Percentiles rank a stretch among this genome's conserved stretches.
phyloP scores from a whole-genome alignment of 2,329 filamentous ascomycete genomes.

The Colletotrichum agaves region DNA sequence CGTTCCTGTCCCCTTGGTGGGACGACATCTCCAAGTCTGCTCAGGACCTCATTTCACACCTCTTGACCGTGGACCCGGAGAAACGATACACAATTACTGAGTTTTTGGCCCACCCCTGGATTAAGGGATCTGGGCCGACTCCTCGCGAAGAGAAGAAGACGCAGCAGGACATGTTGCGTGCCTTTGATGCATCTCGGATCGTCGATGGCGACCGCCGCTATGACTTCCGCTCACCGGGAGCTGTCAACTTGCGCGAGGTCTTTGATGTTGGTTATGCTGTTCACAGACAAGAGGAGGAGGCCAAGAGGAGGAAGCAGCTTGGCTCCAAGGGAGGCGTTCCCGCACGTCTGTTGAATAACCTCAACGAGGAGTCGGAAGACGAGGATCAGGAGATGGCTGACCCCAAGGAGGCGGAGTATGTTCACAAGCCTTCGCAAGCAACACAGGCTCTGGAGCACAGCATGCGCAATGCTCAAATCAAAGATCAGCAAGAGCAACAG shows the following conservation, averaged over 20 bases:
- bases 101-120: constrained; percentile 96
- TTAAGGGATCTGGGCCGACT: constrained; percentile 72
- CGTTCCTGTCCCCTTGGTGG: constrained; percentile 99
- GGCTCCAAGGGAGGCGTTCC: constrained; percentile 75
- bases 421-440: constrained; percentile 54
- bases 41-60: constrained; percentile 92
- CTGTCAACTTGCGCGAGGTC: constrained; percentile 94
- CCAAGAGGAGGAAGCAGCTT: constrained; percentile 88
- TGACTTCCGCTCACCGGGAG: constrained; percentile 95
- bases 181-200: constrained; percentile 67
- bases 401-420: constrained; percentile 61
- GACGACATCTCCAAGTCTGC: constrained; percentile 96
- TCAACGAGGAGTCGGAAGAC: constrained; percentile 77
- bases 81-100: constrained; percentile 94
- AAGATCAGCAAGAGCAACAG: constrained; percentile 63
- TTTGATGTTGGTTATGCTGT: constrained; percentile 99
- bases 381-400: constrained; percentile 73
- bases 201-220: constrained; percentile 73
- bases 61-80: constrained; percentile 93
- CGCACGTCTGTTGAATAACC: constrained; percentile 62
- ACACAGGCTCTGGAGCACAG: constrained; percentile 85
- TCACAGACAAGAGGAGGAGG: constrained; percentile 95
- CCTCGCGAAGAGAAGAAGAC: constrained; percentile 68
- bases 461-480: constrained; percentile 84
- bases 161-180: constrained; percentile 59